phyloP scores from a whole-genome alignment of 495 filamentous ascomycete genomes.

The Evernia prunastri region DNA sequence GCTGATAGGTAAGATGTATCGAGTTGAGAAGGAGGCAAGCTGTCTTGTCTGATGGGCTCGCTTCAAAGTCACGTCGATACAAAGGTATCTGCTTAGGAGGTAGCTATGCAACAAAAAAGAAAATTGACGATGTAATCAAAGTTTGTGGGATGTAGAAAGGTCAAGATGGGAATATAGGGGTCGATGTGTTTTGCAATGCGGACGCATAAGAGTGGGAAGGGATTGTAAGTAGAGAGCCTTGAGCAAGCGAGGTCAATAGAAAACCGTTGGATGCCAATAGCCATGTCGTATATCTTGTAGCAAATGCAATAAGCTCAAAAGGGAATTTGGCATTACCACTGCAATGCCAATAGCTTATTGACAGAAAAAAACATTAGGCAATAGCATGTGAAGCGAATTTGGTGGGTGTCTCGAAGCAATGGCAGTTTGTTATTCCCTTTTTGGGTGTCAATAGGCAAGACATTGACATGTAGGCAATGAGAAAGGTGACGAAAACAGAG shows the following conservation, averaged over 20 bases:
- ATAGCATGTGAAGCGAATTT: constrained; percentile 10
- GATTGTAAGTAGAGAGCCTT: constrained; percentile 21
- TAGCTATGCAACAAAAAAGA: neutral
- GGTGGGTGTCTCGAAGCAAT: constrained; percentile 12
- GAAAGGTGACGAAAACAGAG: constrained; percentile 7
- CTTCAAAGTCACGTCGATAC: neutral
- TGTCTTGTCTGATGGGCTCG: neutral
- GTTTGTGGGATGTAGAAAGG: neutral
- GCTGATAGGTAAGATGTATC: neutral
- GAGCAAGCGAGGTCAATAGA: constrained; percentile 16
- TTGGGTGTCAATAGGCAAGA: constrained; percentile 31
- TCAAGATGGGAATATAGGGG: neutral
- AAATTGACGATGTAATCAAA: constrained; percentile 19
- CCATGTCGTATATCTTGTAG: neutral
- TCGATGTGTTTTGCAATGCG: neutral
- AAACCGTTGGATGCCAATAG: constrained; percentile 14
- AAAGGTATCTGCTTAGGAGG: neutral
- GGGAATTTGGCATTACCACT: neutral
- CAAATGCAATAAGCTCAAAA: constrained; percentile 21
- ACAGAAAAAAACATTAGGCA: constrained; percentile 2
- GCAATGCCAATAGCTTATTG: constrained; percentile 6
- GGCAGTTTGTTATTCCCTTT: constrained; percentile 23
- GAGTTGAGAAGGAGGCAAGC: neutral
- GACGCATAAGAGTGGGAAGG: neutral
- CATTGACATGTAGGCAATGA: constrained; percentile 10